A percentile compares a stretch with the other conserved stretches of the same genome.
These are phyloP conservation scores for Linaria vulgaris DNA, from an alignment of 257 asterid genomes.

Conservation along the genomic window DNA sequence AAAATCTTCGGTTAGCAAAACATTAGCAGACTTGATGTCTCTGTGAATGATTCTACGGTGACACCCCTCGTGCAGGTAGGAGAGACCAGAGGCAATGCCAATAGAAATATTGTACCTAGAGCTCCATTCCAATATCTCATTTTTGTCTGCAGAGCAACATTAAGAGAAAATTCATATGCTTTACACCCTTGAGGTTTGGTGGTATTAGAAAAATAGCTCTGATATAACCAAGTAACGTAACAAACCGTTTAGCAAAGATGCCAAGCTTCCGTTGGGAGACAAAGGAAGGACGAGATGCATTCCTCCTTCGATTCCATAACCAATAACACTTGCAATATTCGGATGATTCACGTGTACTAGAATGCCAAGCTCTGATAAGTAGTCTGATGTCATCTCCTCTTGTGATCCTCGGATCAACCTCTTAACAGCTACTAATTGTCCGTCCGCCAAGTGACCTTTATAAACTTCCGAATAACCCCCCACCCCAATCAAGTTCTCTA, in stretches of 20 bases:
- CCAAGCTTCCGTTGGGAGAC: slow-evolving; percentile 91
- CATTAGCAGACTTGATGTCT: slow-evolving; percentile 91
- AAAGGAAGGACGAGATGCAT: slow-evolving; percentile 98
- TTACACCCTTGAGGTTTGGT: too few species aligned
- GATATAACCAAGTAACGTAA: background rate
- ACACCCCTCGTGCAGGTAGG: slow-evolving; percentile 93
- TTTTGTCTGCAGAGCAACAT: slow-evolving; percentile 40
- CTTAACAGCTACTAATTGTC: slow-evolving; percentile 78
- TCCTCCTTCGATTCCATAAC: slow-evolving; percentile 97
- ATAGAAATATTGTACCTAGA: slow-evolving; percentile 63
- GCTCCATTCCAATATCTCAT: slow-evolving; percentile 58
- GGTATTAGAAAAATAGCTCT: too few species aligned
- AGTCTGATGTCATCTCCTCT: slow-evolving; percentile 93
- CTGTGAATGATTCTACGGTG: slow-evolving; percentile 89
- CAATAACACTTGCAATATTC: slow-evolving; percentile 78
- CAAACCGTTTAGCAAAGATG: slow-evolving; percentile 67
- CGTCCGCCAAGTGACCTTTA: slow-evolving; percentile 78
- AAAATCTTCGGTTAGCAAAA: slow-evolving; percentile 78
- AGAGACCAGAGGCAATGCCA: slow-evolving; percentile 80
- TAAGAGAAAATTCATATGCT: background rate
- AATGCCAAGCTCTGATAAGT: slow-evolving; percentile 90
- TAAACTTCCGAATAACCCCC: slow-evolving; percentile 97
- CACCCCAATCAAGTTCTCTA: slow-evolving; percentile 81
- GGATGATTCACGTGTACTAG: slow-evolving; percentile 94
- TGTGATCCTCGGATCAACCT: slow-evolving; percentile 78